A percentile compares a stretch with the other conserved stretches of the same genome.
Evolutionary conservation across 2,329 filamentous ascomycete species (phyloP).

Genomic region (Teratosphaeria pseudoeucalypti): DNA sequence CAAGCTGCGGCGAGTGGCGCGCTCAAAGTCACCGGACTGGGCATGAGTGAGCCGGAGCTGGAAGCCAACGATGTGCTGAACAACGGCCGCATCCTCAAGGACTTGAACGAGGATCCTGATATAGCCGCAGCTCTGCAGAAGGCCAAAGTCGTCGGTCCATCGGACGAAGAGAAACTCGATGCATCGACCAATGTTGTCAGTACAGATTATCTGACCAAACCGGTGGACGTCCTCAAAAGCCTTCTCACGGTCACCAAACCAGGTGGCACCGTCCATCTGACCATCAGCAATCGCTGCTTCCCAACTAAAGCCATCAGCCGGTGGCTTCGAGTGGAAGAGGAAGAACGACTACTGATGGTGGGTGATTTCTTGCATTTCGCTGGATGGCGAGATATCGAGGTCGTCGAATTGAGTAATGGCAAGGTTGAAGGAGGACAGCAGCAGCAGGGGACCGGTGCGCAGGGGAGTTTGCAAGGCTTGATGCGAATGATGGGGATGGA

Average conservation of each 20-base stretch:
- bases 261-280: conserved; percentile 40
- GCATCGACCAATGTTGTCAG: conserved; percentile 41
- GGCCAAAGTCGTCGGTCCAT: background rate
- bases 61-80: conserved; percentile 31
- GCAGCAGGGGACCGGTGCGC: conserved; percentile 2
- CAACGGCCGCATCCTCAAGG: conserved; percentile 26
- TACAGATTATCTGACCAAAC: conserved; percentile 42
- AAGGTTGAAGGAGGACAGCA: conserved; percentile 13
- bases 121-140: conserved; percentile 14
- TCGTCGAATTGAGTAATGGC: conserved; percentile 40
- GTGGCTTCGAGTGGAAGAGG: conserved; percentile 38
- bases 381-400: conserved; percentile 43
- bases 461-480: conserved; percentile 18
- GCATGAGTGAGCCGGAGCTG: conserved; percentile 40
- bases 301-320: conserved; percentile 41
- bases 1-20: conserved; percentile 22
- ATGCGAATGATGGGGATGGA: conserved; percentile 25
- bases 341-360: conserved; percentile 39
- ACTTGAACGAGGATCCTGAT: conserved; percentile 35
- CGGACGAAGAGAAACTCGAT: conserved; percentile 26
- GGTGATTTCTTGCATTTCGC: conserved; percentile 43
- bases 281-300: conserved; percentile 44
- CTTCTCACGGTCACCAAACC: conserved; percentile 30
- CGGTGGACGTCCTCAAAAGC: conserved; percentile 35
- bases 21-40: conserved; percentile 36